Evolutionary conservation across 495 filamentous ascomycete genomes (phyloP).

Genomic region (Achaetomiella virescens): DNA sequence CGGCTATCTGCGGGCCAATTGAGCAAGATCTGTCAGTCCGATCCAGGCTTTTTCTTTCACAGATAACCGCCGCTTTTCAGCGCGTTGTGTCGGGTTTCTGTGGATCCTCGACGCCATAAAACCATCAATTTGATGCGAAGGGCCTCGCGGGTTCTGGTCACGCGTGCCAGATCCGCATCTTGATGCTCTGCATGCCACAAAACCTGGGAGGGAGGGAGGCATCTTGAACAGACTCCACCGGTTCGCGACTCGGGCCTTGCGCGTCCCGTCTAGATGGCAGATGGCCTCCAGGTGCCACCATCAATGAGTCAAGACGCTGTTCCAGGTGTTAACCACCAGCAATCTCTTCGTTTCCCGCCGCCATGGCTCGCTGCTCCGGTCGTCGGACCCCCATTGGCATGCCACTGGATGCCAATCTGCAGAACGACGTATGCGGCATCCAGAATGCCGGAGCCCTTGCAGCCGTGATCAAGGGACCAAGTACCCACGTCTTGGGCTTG

Average conservation of each 20-base stretch:
- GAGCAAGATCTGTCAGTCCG: constrained; percentile 2
- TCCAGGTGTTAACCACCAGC: not conserved
- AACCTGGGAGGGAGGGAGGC: not conserved
- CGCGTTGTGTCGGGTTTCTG: constrained; percentile 17
- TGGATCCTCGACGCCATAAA: constrained; percentile 5
- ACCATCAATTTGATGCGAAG: constrained; percentile 1
- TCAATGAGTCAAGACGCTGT: constrained; percentile 4
- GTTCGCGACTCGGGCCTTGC: constrained; percentile 11
- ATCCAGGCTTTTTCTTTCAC: constrained; percentile 5
- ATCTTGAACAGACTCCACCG: not conserved
- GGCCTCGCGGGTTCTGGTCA: not conserved
- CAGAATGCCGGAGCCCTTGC: not conserved
- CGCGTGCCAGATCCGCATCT: not conserved
- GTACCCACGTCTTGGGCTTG: too few species aligned
- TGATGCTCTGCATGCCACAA: not conserved
- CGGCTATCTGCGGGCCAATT: constrained; percentile 28
- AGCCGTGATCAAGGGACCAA: not conserved
- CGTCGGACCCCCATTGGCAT: not conserved
- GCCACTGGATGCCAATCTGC: not conserved
- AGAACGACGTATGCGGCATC: not conserved
- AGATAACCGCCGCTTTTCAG: constrained; percentile 3
- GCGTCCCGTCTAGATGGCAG: not conserved
- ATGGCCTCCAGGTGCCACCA: not conserved
- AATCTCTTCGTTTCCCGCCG: not conserved
- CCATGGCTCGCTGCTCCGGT: not conserved